Evolutionary conservation across 2,329 filamentous ascomycete species (phyloP), one percentile per base, ranked within the genome.

Genomic region (Cercospora berteroae): DNA sequence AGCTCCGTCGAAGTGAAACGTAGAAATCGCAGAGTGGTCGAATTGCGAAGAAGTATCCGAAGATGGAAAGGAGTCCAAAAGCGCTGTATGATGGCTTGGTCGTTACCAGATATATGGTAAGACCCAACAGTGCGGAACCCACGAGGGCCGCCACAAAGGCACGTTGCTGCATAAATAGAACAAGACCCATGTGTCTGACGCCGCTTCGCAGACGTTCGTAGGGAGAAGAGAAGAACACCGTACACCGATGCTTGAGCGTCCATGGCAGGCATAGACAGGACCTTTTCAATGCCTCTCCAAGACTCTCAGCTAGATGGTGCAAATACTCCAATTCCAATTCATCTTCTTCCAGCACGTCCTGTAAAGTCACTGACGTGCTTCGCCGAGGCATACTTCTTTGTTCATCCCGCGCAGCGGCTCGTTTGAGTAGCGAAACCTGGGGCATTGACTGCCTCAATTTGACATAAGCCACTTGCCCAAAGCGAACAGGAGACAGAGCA

Each of bases 381-480:
- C 13, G 48, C 48, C 48, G 23, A 52, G 48, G 48, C 48, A 25
- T 13, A 52, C 5, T 23, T 29, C 63, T 60, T 65, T 65, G 63
- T 65, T 7, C 62, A 64, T 31, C 7, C 25, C 25, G 29, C 20
- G 4, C 31, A 20, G 42, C 29, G 29, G 52, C 31, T 62, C 42
- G 25, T 42, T 29, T 27, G 4, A 9, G 23, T 33, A 57, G n/a
- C 39, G 48, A 23, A 48, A 18, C 20, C 50, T 48, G 58, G 44
- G 64, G 64, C 64, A 63, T 66, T 63, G 59, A 52, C 36, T 18
- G 25, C 10, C 5, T 60, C 55, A 48, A 58, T 57, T 63, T 39
- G 52, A 62, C 25, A 63, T 58, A 50, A 57, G 64, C 33, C n/a
- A 31, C 33, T 36, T 66, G 3, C 64, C 64, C 18, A 25, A 31